Conservation (phyloP, 163 green algal genomes). For the Chlorella variabilis region DNA sequence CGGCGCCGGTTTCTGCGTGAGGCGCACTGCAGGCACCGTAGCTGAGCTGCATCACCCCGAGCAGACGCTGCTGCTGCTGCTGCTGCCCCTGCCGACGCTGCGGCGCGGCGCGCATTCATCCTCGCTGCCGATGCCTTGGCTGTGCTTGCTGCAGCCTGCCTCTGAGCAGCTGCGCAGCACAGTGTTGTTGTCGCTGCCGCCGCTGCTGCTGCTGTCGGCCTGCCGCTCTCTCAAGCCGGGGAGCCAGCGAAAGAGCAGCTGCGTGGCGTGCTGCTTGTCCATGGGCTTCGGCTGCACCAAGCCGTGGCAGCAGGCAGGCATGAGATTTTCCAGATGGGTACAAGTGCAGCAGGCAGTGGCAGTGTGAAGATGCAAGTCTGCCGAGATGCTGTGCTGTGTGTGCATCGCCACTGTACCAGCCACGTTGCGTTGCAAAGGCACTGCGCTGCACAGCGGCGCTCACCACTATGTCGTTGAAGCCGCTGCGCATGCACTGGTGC, state of each 20-base stretch:
- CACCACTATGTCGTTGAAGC: constrained; percentile 35
- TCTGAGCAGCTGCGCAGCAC: not conserved
- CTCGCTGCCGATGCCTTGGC: not conserved
- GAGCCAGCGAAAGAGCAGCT: constrained; percentile 26
- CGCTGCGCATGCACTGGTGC: constrained; percentile 25
- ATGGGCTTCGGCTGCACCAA: constrained; percentile 22
- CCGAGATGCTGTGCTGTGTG: not conserved
- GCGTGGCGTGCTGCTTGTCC: not conserved
- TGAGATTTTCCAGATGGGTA: too few species aligned
- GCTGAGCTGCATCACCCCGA: too few species aligned
- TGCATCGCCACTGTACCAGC: not conserved
- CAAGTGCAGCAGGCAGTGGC: too few species aligned
- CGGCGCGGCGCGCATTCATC: too few species aligned
- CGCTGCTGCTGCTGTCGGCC: not conserved
- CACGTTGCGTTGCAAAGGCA: too few species aligned
- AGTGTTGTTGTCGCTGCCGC: not conserved
- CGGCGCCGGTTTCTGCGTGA: too few species aligned
- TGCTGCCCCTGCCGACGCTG: not conserved
- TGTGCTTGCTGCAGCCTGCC: not conserved
- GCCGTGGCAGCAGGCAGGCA: not conserved
- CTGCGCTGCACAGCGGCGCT: too few species aligned
- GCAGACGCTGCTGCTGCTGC: too few species aligned
- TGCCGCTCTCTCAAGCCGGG: not conserved
- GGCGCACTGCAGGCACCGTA: too few species aligned
- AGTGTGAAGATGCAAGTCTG: too few species aligned